Percentiles rank a stretch among this genome's conserved stretches.
These are phyloP conservation scores for Daldinia sp. DNA, from an alignment of 2,329 filamentous ascomycete genomes.

Conservation along the genomic window DNA sequence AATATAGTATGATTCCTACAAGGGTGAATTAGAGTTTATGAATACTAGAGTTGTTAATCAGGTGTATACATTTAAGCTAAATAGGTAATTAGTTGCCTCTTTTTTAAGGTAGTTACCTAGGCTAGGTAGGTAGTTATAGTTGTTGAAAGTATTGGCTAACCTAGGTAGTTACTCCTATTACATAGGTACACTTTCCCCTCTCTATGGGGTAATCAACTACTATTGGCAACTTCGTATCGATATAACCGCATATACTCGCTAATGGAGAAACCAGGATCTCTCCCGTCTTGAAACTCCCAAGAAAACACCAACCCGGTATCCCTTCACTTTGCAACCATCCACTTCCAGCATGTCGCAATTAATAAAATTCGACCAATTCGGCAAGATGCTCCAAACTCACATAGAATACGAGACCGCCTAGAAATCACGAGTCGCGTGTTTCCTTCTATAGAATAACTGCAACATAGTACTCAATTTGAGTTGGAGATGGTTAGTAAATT, in stretches of 20 bases:
- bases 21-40: too few relatives aligned
- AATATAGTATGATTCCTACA: neutral
- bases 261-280: neutral
- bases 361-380: neutral
- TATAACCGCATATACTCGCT: neutral
- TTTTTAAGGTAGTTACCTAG: too few relatives aligned
- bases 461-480: too few relatives aligned
- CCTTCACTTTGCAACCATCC: neutral
- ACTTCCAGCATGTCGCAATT: neutral
- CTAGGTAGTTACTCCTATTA: too few relatives aligned
- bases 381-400: neutral
- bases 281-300: conserved; percentile 2
- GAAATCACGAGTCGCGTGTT: neutral
- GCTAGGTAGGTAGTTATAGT: too few relatives aligned
- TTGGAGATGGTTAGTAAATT: neutral
- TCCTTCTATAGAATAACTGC: neutral
- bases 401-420: neutral
- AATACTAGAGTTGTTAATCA: too few relatives aligned
- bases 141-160: neutral
- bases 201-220: too few relatives aligned
- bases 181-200: too few relatives aligned
- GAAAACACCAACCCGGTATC: neutral
- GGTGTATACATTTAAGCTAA: neutral
- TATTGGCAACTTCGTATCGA: neutral
- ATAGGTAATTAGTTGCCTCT: neutral